These are phyloP conservation scores for Hypoxylon fragiforme DNA, from an alignment of 495 filamentous ascomycete genomes.

Conservation along the genomic window DNA sequence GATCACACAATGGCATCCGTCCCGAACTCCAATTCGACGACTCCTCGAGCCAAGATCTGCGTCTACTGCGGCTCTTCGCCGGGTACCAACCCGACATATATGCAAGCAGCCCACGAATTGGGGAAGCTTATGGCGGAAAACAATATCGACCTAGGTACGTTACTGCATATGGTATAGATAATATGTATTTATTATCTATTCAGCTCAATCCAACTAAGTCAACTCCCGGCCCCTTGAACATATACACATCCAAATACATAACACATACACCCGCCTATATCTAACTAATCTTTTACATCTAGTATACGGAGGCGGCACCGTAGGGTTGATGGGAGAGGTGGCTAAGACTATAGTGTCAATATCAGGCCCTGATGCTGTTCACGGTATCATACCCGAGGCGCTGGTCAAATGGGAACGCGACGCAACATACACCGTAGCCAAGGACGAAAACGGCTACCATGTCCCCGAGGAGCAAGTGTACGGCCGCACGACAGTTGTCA, in stretches of 20 bases:
- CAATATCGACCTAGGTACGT: conserved; percentile 66
- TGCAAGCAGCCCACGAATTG: conserved; percentile 77
- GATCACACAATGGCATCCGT: conserved; percentile 23
- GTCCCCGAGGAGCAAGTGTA: conserved; percentile 70
- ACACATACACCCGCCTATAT: background rate
- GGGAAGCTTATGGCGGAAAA: conserved; percentile 72
- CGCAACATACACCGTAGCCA: conserved; percentile 45
- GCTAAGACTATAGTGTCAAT: conserved; percentile 85
- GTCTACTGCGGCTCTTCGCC: conserved; percentile 81
- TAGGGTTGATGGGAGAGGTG: conserved; percentile 92
- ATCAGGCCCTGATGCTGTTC: conserved; percentile 78
- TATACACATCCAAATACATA: too few relatives aligned
- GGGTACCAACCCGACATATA: conserved; percentile 68
- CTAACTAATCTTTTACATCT: conserved; percentile 7
- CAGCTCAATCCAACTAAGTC: too few relatives aligned
- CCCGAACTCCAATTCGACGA: conserved; percentile 34
- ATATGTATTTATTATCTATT: too few relatives aligned
- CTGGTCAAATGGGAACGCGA: conserved; percentile 80
- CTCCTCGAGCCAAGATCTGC: conserved; percentile 60
- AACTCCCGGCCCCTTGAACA: too few relatives aligned
- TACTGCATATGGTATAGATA: background rate
- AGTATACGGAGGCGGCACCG: conserved; percentile 94
- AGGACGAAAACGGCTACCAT: conserved; percentile 35
- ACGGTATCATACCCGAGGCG: conserved; percentile 88
- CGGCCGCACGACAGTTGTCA: conserved; percentile 82